A percentile compares a stretch with the other conserved stretches of the same genome.
Conservation (phyloP, 768 basidiomycete genomes). For the Gautieria morchelliformis region DNA sequence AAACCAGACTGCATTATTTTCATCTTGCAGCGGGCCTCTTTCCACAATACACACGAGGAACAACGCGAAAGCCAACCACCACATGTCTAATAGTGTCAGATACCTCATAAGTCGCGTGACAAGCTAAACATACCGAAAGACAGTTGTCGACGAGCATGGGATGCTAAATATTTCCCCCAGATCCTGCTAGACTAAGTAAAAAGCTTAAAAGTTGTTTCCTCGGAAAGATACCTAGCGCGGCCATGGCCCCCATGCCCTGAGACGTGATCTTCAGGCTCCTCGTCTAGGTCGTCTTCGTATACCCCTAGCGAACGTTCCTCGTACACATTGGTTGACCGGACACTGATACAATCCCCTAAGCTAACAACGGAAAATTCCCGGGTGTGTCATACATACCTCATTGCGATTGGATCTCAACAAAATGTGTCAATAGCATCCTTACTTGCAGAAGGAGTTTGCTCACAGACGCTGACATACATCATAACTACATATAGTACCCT, state of each 20-base stretch:
- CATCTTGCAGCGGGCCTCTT: background rate
- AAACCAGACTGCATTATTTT: slow-evolving; percentile 44
- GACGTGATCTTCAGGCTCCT: slow-evolving; percentile 35
- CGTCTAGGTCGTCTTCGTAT: slow-evolving; percentile 40
- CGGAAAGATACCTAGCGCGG: slow-evolving; percentile 16
- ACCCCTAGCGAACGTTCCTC: slow-evolving; percentile 88
- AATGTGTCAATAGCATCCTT: background rate
- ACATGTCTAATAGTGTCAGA: slow-evolving; percentile 57
- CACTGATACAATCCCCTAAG: slow-evolving; percentile 51
- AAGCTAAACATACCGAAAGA: slow-evolving; percentile 60
- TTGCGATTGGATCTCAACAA: background rate
- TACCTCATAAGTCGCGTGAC: background rate
- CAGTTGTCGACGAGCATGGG: slow-evolving; percentile 81
- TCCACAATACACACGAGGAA: slow-evolving; percentile 92
- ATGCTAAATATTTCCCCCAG: slow-evolving; percentile 59
- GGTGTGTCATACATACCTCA: background rate
- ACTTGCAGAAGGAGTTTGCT: background rate
- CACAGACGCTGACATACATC: slow-evolving; percentile 69
- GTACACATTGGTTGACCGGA: slow-evolving; percentile 81
- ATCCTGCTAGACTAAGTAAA: slow-evolving; percentile 31
- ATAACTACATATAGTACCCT: slow-evolving; percentile 84
- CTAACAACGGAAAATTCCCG: too few relatives aligned
- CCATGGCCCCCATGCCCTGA: slow-evolving; percentile 33
- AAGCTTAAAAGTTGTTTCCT: background rate
- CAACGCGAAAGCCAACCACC: slow-evolving; percentile 84